A percentile compares a stretch with the other conserved stretches of the same genome.
phyloP scores from a whole-genome alignment of 805 yeast species.

The Hanseniaspora nectarophila region DNA sequence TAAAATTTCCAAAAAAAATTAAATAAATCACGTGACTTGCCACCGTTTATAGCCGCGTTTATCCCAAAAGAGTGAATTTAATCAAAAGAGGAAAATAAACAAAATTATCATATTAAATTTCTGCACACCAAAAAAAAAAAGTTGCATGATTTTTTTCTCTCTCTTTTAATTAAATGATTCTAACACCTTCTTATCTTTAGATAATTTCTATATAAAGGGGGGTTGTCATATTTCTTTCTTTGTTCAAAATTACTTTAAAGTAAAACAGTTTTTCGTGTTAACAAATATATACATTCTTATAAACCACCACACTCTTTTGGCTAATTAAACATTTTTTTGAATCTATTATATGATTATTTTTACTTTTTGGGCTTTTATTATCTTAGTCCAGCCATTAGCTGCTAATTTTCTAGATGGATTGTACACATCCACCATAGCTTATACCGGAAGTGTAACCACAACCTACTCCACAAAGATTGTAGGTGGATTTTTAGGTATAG shows the following conservation, averaged over 20 bases:
- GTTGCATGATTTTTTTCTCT: too few relatives aligned
- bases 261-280: too few relatives aligned
- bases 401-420: not conserved
- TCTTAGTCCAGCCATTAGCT: not conserved
- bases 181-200: too few relatives aligned
- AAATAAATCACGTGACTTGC: not conserved
- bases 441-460: not conserved
- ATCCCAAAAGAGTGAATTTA: not conserved
- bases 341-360: not conserved
- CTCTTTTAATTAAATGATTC: too few relatives aligned
- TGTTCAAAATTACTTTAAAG: too few relatives aligned
- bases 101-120: not conserved
- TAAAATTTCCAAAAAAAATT: too few relatives aligned
- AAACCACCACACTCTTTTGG: too few relatives aligned
- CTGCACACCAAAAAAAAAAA: too few relatives aligned
- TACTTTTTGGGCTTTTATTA: not conserved
- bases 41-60: not conserved
- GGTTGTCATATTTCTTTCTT: too few relatives aligned
- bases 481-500: not conserved
- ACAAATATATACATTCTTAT: too few relatives aligned
- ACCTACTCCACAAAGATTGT: not conserved
- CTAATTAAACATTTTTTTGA: not conserved
- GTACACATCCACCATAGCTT: not conserved
- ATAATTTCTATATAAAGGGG: too few relatives aligned
- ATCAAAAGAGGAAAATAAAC: not conserved